Evolutionary conservation across 768 basidiomycete genomes (phyloP).

Genomic region (Suillus subluteus): DNA sequence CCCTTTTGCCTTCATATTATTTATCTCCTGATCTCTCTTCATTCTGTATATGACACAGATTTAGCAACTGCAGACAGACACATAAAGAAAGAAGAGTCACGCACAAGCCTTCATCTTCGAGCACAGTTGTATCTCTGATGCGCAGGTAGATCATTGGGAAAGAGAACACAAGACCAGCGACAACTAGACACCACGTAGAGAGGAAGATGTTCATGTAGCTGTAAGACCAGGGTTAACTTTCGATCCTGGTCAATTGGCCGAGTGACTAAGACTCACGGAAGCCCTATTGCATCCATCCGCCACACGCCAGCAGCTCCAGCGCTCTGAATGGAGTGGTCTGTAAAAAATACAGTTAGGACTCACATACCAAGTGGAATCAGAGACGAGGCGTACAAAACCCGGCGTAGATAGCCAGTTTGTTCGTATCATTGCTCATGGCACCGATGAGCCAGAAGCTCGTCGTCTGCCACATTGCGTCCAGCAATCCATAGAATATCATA

Average conservation of each 20-base stretch:
- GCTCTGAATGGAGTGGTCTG: slow-evolving; percentile 76
- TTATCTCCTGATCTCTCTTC: not conserved
- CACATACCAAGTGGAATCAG: not conserved
- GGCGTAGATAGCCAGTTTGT: slow-evolving; percentile 74
- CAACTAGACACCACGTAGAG: slow-evolving; percentile 71
- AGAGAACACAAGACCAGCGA: slow-evolving; percentile 61
- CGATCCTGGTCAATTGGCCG: not conserved
- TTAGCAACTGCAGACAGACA: not conserved
- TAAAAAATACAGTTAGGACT: slow-evolving; percentile 4
- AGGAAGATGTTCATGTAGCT: slow-evolving; percentile 71
- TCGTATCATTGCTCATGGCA: slow-evolving; percentile 80
- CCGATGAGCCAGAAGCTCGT: slow-evolving; percentile 81
- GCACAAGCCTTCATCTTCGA: slow-evolving; percentile 59
- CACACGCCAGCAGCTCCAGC: slow-evolving; percentile 74
- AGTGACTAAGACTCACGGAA: slow-evolving; percentile 53
- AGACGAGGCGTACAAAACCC: slow-evolving; percentile 66
- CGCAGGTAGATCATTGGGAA: slow-evolving; percentile 76
- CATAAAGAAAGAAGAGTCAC: slow-evolving; percentile 23
- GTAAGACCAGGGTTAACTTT: not conserved
- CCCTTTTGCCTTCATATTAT: not conserved
- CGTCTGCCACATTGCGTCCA: slow-evolving; percentile 86
- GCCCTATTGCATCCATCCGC: slow-evolving; percentile 66
- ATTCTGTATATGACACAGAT: not conserved
- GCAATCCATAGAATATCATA: slow-evolving; percentile 69
- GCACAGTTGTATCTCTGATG: slow-evolving; percentile 58